Conservation (phyloP, 2,329 filamentous ascomycete genomes). For the Fusarium sp. region DNA sequence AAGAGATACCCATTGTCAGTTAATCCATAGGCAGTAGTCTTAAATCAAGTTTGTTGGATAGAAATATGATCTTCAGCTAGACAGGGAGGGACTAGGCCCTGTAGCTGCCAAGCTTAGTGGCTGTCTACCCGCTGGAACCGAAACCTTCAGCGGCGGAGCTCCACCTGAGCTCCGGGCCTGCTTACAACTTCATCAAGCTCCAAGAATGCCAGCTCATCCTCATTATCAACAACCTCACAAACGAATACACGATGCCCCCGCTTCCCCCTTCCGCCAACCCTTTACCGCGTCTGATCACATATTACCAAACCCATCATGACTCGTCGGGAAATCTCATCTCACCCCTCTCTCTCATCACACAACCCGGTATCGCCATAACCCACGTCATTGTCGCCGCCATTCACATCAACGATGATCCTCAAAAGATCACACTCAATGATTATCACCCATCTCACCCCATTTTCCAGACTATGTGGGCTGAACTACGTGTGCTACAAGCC, state of each 20-base stretch:
- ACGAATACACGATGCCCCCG: slow-evolving; percentile 44
- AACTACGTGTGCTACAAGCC: slow-evolving; percentile 76
- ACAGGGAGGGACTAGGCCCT: not conserved
- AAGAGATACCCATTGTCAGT: not conserved
- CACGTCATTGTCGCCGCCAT: slow-evolving; percentile 90
- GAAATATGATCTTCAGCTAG: not conserved
- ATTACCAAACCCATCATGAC: slow-evolving; percentile 66
- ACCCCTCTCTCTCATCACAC: slow-evolving; percentile 61
- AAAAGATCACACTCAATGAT: slow-evolving; percentile 82
- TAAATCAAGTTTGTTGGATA: not conserved
- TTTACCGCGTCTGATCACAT: slow-evolving; percentile 61
- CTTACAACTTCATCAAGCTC: not conserved
- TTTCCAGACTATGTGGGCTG: slow-evolving; percentile 80
- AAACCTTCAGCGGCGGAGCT: not conserved
- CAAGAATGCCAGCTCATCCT: slow-evolving; percentile 1
- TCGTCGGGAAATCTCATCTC: slow-evolving; percentile 57
- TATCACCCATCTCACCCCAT: slow-evolving; percentile 73
- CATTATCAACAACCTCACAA: not conserved
- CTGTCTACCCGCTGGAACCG: slow-evolving; percentile 9
- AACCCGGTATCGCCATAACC: slow-evolving; percentile 65
- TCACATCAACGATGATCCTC: slow-evolving; percentile 77
- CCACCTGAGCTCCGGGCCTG: slow-evolving; percentile 11
- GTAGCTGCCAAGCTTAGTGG: slow-evolving; percentile 13
- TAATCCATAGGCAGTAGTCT: not conserved
- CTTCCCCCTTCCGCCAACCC: slow-evolving; percentile 41